A percentile compares a stretch with the other conserved stretches of the same genome.
These are phyloP conservation scores for Chrysoporthe austroafricana DNA, from an alignment of 2,329 filamentous ascomycete species.

Conservation along the genomic window DNA sequence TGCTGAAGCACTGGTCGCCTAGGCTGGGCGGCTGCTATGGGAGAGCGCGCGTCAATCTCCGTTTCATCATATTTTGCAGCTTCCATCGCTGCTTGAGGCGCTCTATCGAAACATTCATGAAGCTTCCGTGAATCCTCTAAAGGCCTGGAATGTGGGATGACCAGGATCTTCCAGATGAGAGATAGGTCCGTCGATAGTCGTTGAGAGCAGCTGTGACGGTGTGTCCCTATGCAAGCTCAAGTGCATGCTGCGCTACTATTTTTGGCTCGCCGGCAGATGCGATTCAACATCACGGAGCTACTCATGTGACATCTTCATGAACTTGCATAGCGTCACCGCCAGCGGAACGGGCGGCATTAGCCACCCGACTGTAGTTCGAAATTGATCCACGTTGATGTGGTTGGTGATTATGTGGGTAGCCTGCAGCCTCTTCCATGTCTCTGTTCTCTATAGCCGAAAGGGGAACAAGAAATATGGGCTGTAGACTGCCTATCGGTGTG, in stretches of 20 bases:
- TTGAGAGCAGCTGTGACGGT: neutral
- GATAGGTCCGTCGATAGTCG: neutral
- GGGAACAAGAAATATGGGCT: neutral
- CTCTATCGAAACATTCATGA: neutral
- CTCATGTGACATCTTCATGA: neutral
- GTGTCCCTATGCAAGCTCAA: neutral
- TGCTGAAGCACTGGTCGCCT: neutral
- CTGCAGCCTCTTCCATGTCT: neutral
- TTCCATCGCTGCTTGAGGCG: neutral
- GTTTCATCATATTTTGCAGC: neutral
- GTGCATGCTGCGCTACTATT: neutral
- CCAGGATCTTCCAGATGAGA: neutral
- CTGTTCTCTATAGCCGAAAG: neutral
- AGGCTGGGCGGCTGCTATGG: neutral
- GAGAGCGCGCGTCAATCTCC: neutral
- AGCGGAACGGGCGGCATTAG: neutral
- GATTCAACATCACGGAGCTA: neutral
- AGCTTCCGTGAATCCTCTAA: neutral
- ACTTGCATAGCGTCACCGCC: neutral
- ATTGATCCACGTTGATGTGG: too few relatives aligned
- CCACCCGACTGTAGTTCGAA: neutral
- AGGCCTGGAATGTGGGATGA: neutral
- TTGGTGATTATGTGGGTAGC: neutral
- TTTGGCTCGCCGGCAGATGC: neutral
- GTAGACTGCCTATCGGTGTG: neutral